Evolutionary conservation across 306 rosid genomes (phyloP), one percentile per base, ranked within the genome.

Genomic region (Malus orientalis): DNA sequence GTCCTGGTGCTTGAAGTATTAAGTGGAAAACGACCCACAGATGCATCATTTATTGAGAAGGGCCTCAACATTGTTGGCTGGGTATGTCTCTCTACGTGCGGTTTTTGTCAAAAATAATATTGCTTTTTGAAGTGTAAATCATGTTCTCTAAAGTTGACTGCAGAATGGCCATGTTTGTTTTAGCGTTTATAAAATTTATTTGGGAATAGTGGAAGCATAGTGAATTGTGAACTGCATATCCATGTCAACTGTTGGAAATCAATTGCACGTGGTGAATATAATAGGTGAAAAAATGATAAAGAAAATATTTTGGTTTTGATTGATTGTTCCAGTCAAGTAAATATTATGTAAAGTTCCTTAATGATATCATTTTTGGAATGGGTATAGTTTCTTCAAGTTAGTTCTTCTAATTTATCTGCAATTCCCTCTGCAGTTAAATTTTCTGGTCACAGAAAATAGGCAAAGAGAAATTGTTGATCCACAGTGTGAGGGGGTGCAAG

Each of bases 61-160:
- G 99, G 99, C 80, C 91, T 95, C 74, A 95, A 95, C 83, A 88
- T 95, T 79, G 99, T 95, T 76, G 99, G 99, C 83, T 95, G 99
- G 97, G 99, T 95, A 92, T 73, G 91, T 68, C 66, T 71, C 81
- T 57, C 74, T 65, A 11, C 4, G 25, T 8, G 11, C 4, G 53
- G 55, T 65, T 68, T 80, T 29, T 22, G 22, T 71, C 23, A 73
- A 47, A 59, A 33, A 5, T 67, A 32, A 25, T 76, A 15, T 74
- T 36, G 27, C 51, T 73, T 62, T 32, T 38, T 8, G 67, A 72
- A 66, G 70, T 54, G 36, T 60, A 59, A 25, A 42, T 38, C 58
- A 19, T 30, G 32, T 65, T 13, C 5, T 60, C 15, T 65, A 22
- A 40, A 14, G 18, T 15, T 9, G 23, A 10, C 32, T 44, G 36